Evolutionary conservation across 768 basidiomycete species (phyloP).

Genomic region (Hygrocybe coccinea): DNA sequence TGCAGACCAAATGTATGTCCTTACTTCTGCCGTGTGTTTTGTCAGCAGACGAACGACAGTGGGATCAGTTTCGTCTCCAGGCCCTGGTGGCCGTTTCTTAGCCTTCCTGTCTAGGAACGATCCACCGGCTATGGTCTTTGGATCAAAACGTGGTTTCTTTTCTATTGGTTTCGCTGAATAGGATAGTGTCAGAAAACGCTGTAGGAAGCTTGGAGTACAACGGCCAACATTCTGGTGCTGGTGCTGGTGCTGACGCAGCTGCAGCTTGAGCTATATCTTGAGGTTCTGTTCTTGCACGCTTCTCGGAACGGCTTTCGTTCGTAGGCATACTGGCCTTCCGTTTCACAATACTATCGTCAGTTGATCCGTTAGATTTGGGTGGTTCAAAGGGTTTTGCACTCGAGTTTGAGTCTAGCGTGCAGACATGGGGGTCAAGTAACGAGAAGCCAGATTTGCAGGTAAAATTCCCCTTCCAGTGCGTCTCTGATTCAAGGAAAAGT

Average conservation of each 20-base stretch:
- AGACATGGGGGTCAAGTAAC: slow-evolving; percentile 69
- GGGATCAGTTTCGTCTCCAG: slow-evolving; percentile 40
- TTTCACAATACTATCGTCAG: slow-evolving; percentile 28
- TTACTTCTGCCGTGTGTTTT: slow-evolving; percentile 62
- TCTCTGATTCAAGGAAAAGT: slow-evolving; percentile 77
- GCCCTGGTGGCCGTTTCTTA: slow-evolving; percentile 34
- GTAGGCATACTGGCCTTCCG: slow-evolving; percentile 49
- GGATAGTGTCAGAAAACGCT: not conserved
- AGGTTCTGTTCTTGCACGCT: slow-evolving; percentile 51
- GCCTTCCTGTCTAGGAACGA: not conserved
- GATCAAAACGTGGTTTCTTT: not conserved
- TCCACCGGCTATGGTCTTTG: not conserved
- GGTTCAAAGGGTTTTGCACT: slow-evolving; percentile 7
- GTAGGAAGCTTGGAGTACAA: not conserved
- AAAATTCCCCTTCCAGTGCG: slow-evolving; percentile 67
- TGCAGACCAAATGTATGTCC: not conserved
- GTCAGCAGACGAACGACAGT: slow-evolving; percentile 43
- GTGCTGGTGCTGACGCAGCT: slow-evolving; percentile 24
- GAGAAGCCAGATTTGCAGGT: slow-evolving; percentile 71
- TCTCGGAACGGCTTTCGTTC: slow-evolving; percentile 51
- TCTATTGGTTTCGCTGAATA: slow-evolving; percentile 10
- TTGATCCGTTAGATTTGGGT: not conserved
- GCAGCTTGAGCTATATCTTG: slow-evolving; percentile 48
- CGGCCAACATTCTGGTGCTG: slow-evolving; percentile 28
- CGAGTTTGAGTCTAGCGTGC: slow-evolving; percentile 45